Evolutionary conservation across 768 basidiomycete genomes (phyloP), one percentile per base, ranked within the genome.

Genomic region (Cyclocybe aegerita): DNA sequence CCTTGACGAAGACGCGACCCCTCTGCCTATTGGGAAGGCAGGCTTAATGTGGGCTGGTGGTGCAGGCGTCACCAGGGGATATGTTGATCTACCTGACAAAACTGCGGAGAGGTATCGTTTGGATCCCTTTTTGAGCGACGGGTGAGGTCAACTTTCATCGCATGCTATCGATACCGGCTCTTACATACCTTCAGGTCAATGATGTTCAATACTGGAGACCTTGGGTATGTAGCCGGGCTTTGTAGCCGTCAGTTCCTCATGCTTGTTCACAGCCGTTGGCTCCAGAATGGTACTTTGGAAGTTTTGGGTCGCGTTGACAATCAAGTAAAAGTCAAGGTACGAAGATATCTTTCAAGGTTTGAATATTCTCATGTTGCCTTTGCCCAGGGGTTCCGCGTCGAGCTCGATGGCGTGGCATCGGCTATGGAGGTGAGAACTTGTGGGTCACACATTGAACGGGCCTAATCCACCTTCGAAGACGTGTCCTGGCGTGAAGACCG

Each of bases 191-290:
- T 12, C 44, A 68, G 64, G n/a, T 59, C 56, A 35, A 66, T 76
- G 60, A 85, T 85, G 82, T 84, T 82, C 61, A 82, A 83, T 54
- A 85, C 83, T 16, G 81, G 81, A 1, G 83, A 83, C 60, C 69
- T 85, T 10, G 81, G 74, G 66, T 71, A 60, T 50, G 64, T 46
- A n/a, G 40, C 35, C 43, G 44, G 12, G 10, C 43, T 38, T 30
- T 23, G 41, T 9, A 5, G 10, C 9, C n/a, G 33, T 41, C 9
- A 37, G 34, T 53, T 52, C 43, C 49, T 50, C 32, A 50, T 43
- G 14, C 9, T 32, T 29, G 29, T 49, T 14, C 30, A 42, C 39
- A 73, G 81, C 16, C 70, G 76, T 40, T 83, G 81, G 81, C 64
- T 70, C 38, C 56, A 65, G 5, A 77, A 80, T 50, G 83, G 83